Base-by-base conservation (phyloP, 2,329 filamentous ascomycete species). In the Aspergillus sergii region DNA sequence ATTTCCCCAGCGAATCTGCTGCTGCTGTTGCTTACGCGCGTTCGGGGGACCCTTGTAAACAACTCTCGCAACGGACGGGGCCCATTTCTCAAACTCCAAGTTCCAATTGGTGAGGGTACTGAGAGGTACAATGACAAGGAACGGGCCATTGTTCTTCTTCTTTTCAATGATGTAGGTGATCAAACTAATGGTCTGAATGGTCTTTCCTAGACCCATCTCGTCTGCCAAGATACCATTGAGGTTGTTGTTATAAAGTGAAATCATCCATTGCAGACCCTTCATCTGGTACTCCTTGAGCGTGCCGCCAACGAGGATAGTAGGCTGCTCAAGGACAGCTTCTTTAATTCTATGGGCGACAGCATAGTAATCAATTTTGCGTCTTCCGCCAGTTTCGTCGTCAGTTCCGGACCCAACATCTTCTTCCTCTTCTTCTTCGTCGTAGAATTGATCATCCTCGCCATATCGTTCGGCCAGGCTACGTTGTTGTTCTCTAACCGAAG, bases 201-300 rank as follows among this genome's bases (percentile, higher is more conserved):
- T 99, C 83, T 99, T 99, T 79, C 95, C 95, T 68, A 99, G 92
- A 89, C 95, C 95, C 95, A 99, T 99, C 81, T 99, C 95, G 74
- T 99, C 95, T 63, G 95, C 95, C 72, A 99, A 84, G 69, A 99
- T 98, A 86, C 95, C 95, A 78, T 99, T 99, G 69, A 99, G 87
- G 80, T 97, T 99, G 84, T 99, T 99, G 89, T 99, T 99, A 86
- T 98, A 99, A 16, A 99, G 86, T 16, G 95, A 99, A 65, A 99
- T 90, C 95, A 99, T 99, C 95, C 95, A 99, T 79, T 99, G 94
- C 55, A 99, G 83, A 86, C 95, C 95, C 88, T 97, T 98, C 80
- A 99, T 71, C 81, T 99, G 95, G 80, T 99, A 99, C 78, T 99
- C 95, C 79, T 99, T 99, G 69, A 99, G 84, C 12, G 84, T 91